phyloP scores from a whole-genome alignment of 2,329 filamentous ascomycete species.

The Didymella segeticola region DNA sequence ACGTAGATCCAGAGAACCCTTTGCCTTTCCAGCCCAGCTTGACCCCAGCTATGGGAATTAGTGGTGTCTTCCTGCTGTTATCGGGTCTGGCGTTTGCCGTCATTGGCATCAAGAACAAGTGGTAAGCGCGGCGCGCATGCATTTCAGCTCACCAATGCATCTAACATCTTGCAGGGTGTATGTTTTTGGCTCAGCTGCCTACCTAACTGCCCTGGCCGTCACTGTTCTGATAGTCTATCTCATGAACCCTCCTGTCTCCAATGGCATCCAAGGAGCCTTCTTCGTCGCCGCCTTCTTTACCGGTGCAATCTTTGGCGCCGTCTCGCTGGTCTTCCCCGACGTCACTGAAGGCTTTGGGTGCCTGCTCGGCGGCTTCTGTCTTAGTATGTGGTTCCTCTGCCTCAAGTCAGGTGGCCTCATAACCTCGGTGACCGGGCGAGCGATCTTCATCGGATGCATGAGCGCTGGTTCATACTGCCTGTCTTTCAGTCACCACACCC shows the following conservation, averaged over 20 bases:
- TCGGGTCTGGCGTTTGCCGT: conserved; percentile 75
- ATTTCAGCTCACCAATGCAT: neutral
- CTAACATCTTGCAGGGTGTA: conserved; percentile 44
- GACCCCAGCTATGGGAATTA: conserved; percentile 81
- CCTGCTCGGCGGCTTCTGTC: conserved; percentile 82
- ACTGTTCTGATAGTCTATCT: conserved; percentile 87
- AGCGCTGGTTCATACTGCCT: conserved; percentile 72
- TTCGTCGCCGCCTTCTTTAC: conserved; percentile 78
- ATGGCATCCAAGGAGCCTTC: conserved; percentile 84
- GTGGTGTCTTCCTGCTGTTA: conserved; percentile 76
- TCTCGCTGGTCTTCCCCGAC: conserved; percentile 80
- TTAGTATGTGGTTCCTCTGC: conserved; percentile 90
- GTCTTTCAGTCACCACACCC: conserved; percentile 75
- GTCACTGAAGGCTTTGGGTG: conserved; percentile 86
- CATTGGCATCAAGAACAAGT: conserved; percentile 82
- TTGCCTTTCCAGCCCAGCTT: conserved; percentile 77
- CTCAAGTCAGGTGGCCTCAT: conserved; percentile 79
- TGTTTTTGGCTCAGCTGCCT: conserved; percentile 76
- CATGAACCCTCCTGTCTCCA: conserved; percentile 77
- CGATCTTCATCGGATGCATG: conserved; percentile 78
- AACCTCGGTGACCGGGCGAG: conserved; percentile 65
- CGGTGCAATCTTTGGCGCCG: conserved; percentile 74
- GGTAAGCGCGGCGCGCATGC: conserved; percentile 52
- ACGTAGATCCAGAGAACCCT: conserved; percentile 18
- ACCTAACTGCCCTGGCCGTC: conserved; percentile 74